Evolutionary conservation across 2,329 filamentous ascomycete genomes (phyloP).

Genomic region (Orbilia ellipsospora): DNA sequence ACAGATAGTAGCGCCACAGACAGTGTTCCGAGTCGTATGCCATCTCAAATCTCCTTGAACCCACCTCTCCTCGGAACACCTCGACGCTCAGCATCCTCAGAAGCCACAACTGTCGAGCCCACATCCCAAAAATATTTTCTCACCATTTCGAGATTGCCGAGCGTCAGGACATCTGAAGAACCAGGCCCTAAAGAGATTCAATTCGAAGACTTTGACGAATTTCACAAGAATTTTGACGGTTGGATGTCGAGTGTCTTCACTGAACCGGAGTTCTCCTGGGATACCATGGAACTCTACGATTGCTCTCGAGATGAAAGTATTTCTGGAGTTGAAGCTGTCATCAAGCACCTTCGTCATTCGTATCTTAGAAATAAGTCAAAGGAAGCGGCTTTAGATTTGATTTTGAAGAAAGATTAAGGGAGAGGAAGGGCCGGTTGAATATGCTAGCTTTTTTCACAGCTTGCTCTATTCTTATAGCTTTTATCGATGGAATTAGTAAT

Average conservation of each 20-base stretch:
- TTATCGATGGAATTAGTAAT: no score
- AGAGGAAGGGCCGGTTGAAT: no score
- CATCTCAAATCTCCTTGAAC: no score
- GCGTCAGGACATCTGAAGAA: not conserved
- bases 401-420: no score
- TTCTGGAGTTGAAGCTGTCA: not conserved
- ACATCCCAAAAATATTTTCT: not conserved
- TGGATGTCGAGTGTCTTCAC: not conserved
- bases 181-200: not conserved
- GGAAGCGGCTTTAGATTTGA: no score
- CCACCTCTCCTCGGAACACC: no score
- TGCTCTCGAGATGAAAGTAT: not conserved
- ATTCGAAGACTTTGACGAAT: not conserved
- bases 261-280: not conserved
- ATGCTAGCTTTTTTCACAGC: no score
- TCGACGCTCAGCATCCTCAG: not conserved
- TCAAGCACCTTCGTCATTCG: not conserved
- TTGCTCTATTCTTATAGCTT: no score
- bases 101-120: not conserved
- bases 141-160: not conserved
- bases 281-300: not conserved
- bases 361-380: no score
- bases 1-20: no score
- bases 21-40: no score
- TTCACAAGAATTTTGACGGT: not conserved